Evolutionary conservation across 2,329 filamentous ascomycete genomes (phyloP).

Genomic region (Sporothrix brunneoviolacea): DNA sequence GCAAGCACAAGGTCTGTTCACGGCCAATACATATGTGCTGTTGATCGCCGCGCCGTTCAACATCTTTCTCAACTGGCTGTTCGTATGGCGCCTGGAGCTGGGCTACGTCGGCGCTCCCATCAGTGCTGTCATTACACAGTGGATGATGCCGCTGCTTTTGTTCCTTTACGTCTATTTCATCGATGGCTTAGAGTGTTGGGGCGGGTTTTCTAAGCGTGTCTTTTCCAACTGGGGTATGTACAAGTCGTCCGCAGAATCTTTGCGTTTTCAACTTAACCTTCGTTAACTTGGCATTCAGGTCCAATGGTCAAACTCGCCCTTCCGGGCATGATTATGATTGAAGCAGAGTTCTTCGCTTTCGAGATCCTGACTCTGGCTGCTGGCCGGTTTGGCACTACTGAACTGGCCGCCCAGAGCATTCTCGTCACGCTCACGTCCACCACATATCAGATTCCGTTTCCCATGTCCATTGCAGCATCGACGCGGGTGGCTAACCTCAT

Average conservation of each 20-base stretch:
- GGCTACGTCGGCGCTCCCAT: constrained; percentile 74
- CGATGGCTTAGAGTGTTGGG: constrained; percentile 71
- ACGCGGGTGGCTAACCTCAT: constrained; percentile 90
- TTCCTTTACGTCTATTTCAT: constrained; percentile 68
- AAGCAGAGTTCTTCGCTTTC: constrained; percentile 89
- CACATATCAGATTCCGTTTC: constrained; percentile 88
- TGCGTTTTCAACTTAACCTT: too few relatives aligned
- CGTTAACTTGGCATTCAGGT: too few relatives aligned
- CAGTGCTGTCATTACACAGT: constrained; percentile 69
- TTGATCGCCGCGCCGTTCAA: constrained; percentile 71
- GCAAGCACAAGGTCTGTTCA: constrained; percentile 75
- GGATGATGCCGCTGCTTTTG: constrained; percentile 64
- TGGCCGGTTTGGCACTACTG: constrained; percentile 69
- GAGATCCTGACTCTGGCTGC: constrained; percentile 82
- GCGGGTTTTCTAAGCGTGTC: constrained; percentile 64
- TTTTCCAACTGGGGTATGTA: constrained; percentile 67
- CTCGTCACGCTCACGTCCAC: constrained; percentile 71
- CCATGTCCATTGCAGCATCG: constrained; percentile 78
- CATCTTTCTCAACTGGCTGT: constrained; percentile 68
- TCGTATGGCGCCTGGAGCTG: constrained; percentile 64
- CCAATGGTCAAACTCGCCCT: constrained; percentile 83
- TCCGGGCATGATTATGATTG: constrained; percentile 87
- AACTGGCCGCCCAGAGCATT: constrained; percentile 82
- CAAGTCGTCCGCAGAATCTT: too few relatives aligned
- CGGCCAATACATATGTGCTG: constrained; percentile 71